Evolutionary conservation across 169 alveolate species (phyloP).

Genomic region (Plasmodium adleri): DNA sequence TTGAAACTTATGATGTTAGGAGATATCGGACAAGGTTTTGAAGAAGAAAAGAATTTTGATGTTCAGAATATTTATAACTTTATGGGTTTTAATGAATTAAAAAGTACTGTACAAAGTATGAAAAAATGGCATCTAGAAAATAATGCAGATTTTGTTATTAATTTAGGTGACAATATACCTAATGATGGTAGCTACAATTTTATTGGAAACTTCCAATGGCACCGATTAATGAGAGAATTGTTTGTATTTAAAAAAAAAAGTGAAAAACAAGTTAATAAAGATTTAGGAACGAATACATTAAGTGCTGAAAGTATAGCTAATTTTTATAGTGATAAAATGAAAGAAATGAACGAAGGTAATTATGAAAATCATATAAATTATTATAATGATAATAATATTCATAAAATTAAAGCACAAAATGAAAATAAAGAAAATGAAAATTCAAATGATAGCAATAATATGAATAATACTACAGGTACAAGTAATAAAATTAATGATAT

Average conservation of each 20-base stretch:
- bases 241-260: slow-evolving; percentile 46
- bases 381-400: slow-evolving; percentile 2
- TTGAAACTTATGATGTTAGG: slow-evolving; percentile 73
- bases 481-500: neutral
- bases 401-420: neutral
- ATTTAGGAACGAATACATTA: neutral
- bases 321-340: slow-evolving; percentile 22
- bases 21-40: slow-evolving; percentile 68
- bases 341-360: slow-evolving; percentile 20
- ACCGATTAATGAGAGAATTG: slow-evolving; percentile 41
- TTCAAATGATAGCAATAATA: neutral
- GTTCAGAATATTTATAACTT: slow-evolving; percentile 24
- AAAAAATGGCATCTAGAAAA: slow-evolving; percentile 54
- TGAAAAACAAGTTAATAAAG: slow-evolving; percentile 25
- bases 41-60: slow-evolving; percentile 23
- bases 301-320: slow-evolving; percentile 23
- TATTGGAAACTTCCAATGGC: slow-evolving; percentile 48
- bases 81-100: slow-evolving; percentile 68
- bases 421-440: no score
- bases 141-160: slow-evolving; percentile 71
- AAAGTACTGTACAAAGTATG: slow-evolving; percentile 58
- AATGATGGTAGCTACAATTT: slow-evolving; percentile 4
- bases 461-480: neutral
- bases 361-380: no score
- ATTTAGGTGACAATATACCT: slow-evolving; percentile 75